A percentile compares a stretch with the other conserved stretches of the same genome.
These are phyloP conservation scores for Boletus fagicola DNA, from an alignment of 768 basidiomycete genomes.

Conservation along the genomic window DNA sequence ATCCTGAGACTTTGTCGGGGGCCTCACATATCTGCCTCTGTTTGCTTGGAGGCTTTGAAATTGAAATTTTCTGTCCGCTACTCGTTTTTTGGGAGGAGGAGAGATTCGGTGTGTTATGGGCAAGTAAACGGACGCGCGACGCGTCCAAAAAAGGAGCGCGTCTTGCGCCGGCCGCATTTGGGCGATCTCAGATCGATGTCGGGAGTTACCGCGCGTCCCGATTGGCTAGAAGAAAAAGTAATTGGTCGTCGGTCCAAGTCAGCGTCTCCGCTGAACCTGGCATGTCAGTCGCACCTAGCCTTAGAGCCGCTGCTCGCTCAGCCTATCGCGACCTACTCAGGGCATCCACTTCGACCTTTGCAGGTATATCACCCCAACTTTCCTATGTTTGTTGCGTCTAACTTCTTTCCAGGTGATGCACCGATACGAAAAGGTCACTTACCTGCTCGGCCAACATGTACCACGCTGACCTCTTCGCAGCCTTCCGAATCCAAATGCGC, in stretches of 20 bases:
- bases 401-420: slow-evolving; percentile 48
- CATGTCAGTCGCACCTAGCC: slow-evolving; percentile 55
- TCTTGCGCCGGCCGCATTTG: slow-evolving; percentile 37
- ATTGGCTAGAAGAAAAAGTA: slow-evolving; percentile 13
- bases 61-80: slow-evolving; percentile 30
- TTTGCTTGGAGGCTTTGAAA: slow-evolving; percentile 20
- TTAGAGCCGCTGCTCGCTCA: slow-evolving; percentile 65
- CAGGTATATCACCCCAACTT: slow-evolving; percentile 39
- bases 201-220: slow-evolving; percentile 14
- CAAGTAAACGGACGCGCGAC: slow-evolving; percentile 27
- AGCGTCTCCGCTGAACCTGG: neutral
- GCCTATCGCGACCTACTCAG: slow-evolving; percentile 73
- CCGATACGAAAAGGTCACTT: slow-evolving; percentile 48
- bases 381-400: neutral
- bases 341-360: slow-evolving; percentile 64
- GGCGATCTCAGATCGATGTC: slow-evolving; percentile 35
- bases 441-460: neutral
- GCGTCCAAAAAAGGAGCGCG: slow-evolving; percentile 40
- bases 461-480: slow-evolving; percentile 36
- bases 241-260: neutral
- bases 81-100: slow-evolving; percentile 26
- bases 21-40: slow-evolving; percentile 16
- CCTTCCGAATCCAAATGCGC: slow-evolving; percentile 72
- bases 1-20: slow-evolving; percentile 15
- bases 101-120: slow-evolving; percentile 32